These are phyloP conservation scores for Komagataella pastoris DNA, from an alignment of 805 yeast species.

Conservation along the genomic window DNA sequence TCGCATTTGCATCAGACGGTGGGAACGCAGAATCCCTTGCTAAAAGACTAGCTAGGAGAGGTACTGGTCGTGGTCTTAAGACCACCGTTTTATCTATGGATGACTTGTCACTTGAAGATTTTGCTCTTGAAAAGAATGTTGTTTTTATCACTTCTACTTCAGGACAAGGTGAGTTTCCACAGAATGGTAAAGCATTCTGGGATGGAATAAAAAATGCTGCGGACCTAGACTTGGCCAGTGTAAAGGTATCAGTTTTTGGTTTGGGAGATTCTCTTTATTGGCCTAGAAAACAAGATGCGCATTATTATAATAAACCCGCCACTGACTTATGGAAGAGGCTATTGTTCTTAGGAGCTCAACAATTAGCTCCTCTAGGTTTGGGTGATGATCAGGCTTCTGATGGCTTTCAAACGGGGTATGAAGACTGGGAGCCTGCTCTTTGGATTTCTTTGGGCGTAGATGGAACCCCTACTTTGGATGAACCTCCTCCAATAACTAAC, in stretches of 20 bases:
- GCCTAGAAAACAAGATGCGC: slow-evolving; percentile 95
- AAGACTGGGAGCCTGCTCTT: slow-evolving; percentile 68
- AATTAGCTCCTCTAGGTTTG: slow-evolving; percentile 62
- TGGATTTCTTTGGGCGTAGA: slow-evolving; percentile 91
- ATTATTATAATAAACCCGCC: slow-evolving; percentile 87
- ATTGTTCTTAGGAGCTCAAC: slow-evolving; percentile 58
- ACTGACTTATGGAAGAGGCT: slow-evolving; percentile 58
- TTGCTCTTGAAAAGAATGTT: slow-evolving; percentile 57
- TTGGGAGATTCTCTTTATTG: slow-evolving; percentile 81
- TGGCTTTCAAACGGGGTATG: slow-evolving; percentile 86
- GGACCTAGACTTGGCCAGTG: slow-evolving; percentile 48
- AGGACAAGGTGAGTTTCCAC: slow-evolving; percentile 83
- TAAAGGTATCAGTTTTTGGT: slow-evolving; percentile 55
- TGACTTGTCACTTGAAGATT: slow-evolving; percentile 58
- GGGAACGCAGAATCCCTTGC: slow-evolving; percentile 82
- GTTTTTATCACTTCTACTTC: slow-evolving; percentile 64
- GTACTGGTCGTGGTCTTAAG: slow-evolving; percentile 67
- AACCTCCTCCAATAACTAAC: slow-evolving; percentile 81
- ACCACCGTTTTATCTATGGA: slow-evolving; percentile 56
- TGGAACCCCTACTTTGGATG: slow-evolving; percentile 70
- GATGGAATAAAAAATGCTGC: slow-evolving; percentile 49
- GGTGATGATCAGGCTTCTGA: slow-evolving; percentile 98
- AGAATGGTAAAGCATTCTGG: slow-evolving; percentile 70
- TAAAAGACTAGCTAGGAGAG: slow-evolving; percentile 65
- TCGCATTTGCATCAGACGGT: slow-evolving; percentile 85